phyloP scores from a whole-genome alignment of 306 rosid species.

The Pachyrhizus erosus region DNA sequence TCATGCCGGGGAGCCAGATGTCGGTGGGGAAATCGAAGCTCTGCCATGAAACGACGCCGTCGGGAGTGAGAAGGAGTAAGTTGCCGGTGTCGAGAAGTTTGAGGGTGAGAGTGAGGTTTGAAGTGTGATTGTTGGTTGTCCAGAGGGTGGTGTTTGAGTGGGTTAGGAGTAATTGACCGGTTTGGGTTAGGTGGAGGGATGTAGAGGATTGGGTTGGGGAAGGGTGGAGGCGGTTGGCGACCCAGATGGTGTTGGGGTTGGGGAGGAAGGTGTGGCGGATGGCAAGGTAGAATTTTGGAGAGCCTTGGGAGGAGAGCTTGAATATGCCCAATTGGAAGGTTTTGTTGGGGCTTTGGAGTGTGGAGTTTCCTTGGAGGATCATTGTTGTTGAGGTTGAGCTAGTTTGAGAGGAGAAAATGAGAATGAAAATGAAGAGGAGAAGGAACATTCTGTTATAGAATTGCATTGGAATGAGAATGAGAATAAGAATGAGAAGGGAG shows the following conservation, averaged over 20 bases:
- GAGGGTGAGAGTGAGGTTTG: neutral
- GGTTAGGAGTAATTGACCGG: conserved; percentile 57
- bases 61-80: conserved; percentile 44
- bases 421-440: neutral
- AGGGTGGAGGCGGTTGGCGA: conserved; percentile 70
- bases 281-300: conserved; percentile 53
- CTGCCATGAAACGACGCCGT: conserved; percentile 65
- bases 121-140: conserved; percentile 31
- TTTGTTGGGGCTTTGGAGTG: conserved; percentile 50
- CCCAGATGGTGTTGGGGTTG: conserved; percentile 60
- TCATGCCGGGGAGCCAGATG: conserved; percentile 87
- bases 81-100: conserved; percentile 64
- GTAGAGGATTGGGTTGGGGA: conserved; percentile 29
- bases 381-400: neutral
- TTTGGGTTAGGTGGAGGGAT: conserved; percentile 46
- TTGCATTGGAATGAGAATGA: neutral
- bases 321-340: conserved; percentile 71
- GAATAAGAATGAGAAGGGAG: too few relatives aligned
- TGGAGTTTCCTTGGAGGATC: conserved; percentile 42
- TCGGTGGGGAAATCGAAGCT: conserved; percentile 85
- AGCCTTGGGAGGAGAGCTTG: conserved; percentile 27
- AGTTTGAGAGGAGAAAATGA: neutral
- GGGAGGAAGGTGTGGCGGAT: conserved; percentile 62
- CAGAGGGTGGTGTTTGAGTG: conserved; percentile 53
- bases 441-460: neutral